Base-by-base conservation (phyloP, 805 yeast species). In the Myxozyma nipponensis region DNA sequence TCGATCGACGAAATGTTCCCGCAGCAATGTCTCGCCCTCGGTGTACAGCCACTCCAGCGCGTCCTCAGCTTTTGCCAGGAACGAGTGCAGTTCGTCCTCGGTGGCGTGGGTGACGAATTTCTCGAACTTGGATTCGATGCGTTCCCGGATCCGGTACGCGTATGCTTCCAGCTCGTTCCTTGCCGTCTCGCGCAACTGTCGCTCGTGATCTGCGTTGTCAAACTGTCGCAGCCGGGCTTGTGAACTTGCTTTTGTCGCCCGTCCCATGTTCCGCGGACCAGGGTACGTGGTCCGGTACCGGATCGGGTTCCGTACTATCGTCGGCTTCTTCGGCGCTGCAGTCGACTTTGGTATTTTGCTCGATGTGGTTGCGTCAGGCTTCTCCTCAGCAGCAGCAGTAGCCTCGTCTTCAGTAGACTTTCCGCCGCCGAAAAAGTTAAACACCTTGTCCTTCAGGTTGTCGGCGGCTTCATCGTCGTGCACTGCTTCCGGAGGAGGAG, bases 11-110 rank as follows among this genome's bases (percentile, higher is more conserved):
- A 80, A 64, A 1, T 70, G 76, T 21, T 69, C 63, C 10, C 68
- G 42, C 0, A 66, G 56, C 1, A 85, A 77, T 21, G 69, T 72
- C 47, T 77, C 84, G 34, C 86, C 75, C 17, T 81, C 88, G 60
- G 77, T 79, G 44, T 87, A 95, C 35, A 88, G 69, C 95, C 95
- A 87, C 52, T 84, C 91, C 41, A 85, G 68, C 3, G 83, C 77
- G 4, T 70, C 54, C 0, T 59, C 49, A 1, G 69, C 56, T 7
- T 75, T 66, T 26, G 65, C 58, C 30, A 56, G 47, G 25, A 45
- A 46, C 24, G 43, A n/a, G 32, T 37, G 39, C 10, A 61, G 58
- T 39, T 58, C 62, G 9, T 54, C 52, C 24, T 55, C 59, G 21
- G 40, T 50, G 3, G 59, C 39, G 3, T 70, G 73, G 4, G 78